Evolutionary conservation across 2,329 filamentous ascomycete species (phyloP).

Genomic region (Akanthomyces muscarius): DNA sequence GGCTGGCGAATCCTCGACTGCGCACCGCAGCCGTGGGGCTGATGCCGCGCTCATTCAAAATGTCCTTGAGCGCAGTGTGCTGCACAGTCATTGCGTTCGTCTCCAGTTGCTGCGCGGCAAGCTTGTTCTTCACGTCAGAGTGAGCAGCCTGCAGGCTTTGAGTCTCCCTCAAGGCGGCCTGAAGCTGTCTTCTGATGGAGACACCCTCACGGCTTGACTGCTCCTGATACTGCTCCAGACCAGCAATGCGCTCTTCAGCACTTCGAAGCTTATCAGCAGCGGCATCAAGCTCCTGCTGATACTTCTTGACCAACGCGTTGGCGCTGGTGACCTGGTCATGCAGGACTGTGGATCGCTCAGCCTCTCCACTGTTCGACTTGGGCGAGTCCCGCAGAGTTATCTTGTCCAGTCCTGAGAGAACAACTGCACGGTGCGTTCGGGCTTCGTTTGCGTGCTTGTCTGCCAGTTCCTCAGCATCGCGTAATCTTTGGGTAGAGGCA

Average conservation of each 20-base stretch:
- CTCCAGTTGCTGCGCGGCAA: conserved; percentile 85
- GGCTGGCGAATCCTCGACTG: conserved; percentile 66
- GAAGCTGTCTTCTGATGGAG: conserved; percentile 82
- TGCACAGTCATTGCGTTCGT: conserved; percentile 91
- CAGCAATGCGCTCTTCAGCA: conserved; percentile 94
- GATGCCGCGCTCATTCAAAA: conserved; percentile 83
- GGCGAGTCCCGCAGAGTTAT: conserved; percentile 54
- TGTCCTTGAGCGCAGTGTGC: conserved; percentile 87
- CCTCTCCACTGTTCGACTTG: conserved; percentile 45
- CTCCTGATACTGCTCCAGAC: conserved; percentile 94
- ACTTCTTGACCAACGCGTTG: conserved; percentile 77
- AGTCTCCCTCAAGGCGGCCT: conserved; percentile 75
- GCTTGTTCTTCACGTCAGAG: conserved; percentile 73
- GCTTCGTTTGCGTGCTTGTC: conserved; percentile 87
- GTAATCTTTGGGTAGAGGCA: conserved; percentile 65
- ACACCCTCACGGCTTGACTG: conserved; percentile 93
- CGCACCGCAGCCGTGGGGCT: conserved; percentile 70
- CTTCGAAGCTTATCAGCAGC: conserved; percentile 85
- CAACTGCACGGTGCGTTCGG: conserved; percentile 74
- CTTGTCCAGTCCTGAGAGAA: conserved; percentile 78
- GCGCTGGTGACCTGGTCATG: conserved; percentile 76
- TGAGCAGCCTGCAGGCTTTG: conserved; percentile 78
- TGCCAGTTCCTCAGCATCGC: conserved; percentile 82
- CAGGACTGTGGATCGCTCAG: conserved; percentile 67
- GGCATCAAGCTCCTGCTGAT: conserved; percentile 80